Conservation (phyloP, 768 basidiomycete species). For the Pleurotus salmoneostramineus region DNA sequence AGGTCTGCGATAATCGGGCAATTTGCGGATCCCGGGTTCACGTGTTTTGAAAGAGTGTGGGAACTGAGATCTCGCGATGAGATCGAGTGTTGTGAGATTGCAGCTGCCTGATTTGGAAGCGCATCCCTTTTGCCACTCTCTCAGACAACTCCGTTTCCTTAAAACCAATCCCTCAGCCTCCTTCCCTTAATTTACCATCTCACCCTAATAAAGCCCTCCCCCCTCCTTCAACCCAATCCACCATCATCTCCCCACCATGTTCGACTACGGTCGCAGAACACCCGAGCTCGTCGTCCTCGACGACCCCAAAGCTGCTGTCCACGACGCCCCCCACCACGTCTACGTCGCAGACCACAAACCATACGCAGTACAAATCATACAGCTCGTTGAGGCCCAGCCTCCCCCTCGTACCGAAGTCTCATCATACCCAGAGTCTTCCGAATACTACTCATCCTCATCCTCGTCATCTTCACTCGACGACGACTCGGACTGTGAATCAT, state of each 20-base stretch:
- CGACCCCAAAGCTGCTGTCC: slow-evolving; percentile 26
- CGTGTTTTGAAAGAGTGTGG: slow-evolving; percentile 5
- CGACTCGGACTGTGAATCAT: slow-evolving; percentile 55
- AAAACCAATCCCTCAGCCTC: slow-evolving; percentile 2
- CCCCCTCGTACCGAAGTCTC: slow-evolving; percentile 48
- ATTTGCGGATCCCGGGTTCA: slow-evolving; percentile 9
- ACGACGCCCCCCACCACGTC: slow-evolving; percentile 27
- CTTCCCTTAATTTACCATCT: slow-evolving; percentile 7
- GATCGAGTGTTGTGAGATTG: slow-evolving; percentile 3
- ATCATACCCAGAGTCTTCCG: slow-evolving; percentile 27
- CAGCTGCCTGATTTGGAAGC: background rate
- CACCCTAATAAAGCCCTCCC: slow-evolving; percentile 11
- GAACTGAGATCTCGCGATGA: slow-evolving; percentile 3
- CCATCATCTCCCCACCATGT: slow-evolving; percentile 16
- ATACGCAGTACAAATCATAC: slow-evolving; percentile 56
- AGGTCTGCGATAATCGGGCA: slow-evolving; percentile 4
- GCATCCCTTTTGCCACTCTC: background rate
- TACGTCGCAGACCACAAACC: slow-evolving; percentile 41
- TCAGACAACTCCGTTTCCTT: slow-evolving; percentile 4
- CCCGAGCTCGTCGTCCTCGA: slow-evolving; percentile 22
- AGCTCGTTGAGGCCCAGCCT: slow-evolving; percentile 66
- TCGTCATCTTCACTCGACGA: slow-evolving; percentile 28
- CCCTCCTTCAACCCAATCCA: slow-evolving; percentile 10
- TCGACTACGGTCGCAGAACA: slow-evolving; percentile 16
- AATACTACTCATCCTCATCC: slow-evolving; percentile 22